phyloP scores from a whole-genome alignment of 2,329 filamentous ascomycete species.

The Biscogniauxia mediterranea region DNA sequence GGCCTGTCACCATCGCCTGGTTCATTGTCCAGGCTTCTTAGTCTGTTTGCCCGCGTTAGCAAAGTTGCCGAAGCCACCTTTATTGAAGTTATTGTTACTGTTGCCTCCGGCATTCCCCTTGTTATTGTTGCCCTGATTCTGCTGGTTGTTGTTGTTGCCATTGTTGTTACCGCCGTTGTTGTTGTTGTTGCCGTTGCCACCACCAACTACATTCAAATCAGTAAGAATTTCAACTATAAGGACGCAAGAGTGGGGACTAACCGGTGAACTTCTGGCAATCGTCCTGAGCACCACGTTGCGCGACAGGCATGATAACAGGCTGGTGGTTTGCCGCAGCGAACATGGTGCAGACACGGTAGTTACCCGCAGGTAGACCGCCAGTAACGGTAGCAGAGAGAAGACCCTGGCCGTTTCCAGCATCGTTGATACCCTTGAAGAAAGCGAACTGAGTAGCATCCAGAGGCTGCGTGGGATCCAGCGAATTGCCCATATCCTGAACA shows the following conservation, averaged over 20 bases:
- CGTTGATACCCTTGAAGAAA: constrained; percentile 69
- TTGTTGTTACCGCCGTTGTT: constrained; percentile 16
- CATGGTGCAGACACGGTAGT: constrained; percentile 67
- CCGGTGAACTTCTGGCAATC: constrained; percentile 63
- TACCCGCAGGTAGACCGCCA: constrained; percentile 59
- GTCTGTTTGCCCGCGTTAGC: not conserved
- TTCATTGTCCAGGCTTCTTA: not conserved
- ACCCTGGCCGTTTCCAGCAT: constrained; percentile 55
- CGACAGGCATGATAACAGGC: constrained; percentile 64
- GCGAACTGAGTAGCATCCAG: constrained; percentile 53
- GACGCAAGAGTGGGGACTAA: constrained; percentile 10
- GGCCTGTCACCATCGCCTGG: not conserved
- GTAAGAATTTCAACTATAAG: not conserved
- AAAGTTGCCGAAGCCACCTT: constrained; percentile 1
- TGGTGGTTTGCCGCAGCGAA: constrained; percentile 63
- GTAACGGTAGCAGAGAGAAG: constrained; percentile 51
- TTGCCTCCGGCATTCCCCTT: not conserved
- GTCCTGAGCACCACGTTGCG: constrained; percentile 65
- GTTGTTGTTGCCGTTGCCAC: constrained; percentile 21
- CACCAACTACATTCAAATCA: constrained; percentile 16
- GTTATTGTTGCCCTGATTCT: constrained; percentile 21
- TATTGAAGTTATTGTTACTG: not conserved
- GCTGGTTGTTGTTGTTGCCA: constrained; percentile 20
- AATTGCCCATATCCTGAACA: constrained; percentile 53
- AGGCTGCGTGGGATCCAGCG: constrained; percentile 49